A percentile compares a stretch with the other conserved stretches of the same genome.
phyloP scores from a whole-genome alignment of 2,329 filamentous ascomycete species.

The Cytospora mali region DNA sequence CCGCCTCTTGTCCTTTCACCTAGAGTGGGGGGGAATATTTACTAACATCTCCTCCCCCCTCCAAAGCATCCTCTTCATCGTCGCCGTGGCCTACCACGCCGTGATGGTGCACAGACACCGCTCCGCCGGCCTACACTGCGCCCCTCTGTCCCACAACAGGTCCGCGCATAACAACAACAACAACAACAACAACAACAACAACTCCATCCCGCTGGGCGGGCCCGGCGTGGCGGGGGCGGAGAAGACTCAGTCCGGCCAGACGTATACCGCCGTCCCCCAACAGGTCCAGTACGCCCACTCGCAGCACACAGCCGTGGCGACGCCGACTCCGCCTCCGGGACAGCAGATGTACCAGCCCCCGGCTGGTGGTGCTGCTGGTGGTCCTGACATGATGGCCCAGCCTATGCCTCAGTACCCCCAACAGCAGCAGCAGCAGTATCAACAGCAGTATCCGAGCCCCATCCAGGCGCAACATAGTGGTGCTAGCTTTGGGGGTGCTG shows the following conservation, averaged over 20 bases:
- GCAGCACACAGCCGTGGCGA: constrained; percentile 25
- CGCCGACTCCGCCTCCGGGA: constrained; percentile 28
- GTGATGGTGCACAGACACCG: constrained; percentile 49
- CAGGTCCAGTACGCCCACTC: constrained; percentile 30
- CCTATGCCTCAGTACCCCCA: constrained; percentile 10
- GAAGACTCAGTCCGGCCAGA: constrained; percentile 31
- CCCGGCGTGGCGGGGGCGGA: constrained; percentile 23
- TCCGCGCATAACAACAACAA: no score
- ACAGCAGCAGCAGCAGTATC: constrained; percentile 25
- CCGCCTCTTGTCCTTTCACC: no score
- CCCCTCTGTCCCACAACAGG: constrained; percentile 31
- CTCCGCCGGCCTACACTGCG: constrained; percentile 45
- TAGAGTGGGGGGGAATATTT: no score
- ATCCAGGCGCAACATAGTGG: constrained; percentile 4
- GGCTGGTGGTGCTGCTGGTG: constrained; percentile 2
- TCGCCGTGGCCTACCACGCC: constrained; percentile 45
- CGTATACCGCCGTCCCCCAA: constrained; percentile 11
- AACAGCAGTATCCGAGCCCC: not conserved
- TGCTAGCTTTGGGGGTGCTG: not conserved
- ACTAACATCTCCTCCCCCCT: not conserved
- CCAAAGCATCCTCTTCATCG: constrained; percentile 46
- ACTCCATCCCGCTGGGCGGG: constrained; percentile 25
- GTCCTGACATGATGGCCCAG: not conserved
- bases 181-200: no score
- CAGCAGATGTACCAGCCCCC: constrained; percentile 30